Base-by-base conservation (phyloP, 768 basidiomycete genomes). In the Amanita thiersii region DNA sequence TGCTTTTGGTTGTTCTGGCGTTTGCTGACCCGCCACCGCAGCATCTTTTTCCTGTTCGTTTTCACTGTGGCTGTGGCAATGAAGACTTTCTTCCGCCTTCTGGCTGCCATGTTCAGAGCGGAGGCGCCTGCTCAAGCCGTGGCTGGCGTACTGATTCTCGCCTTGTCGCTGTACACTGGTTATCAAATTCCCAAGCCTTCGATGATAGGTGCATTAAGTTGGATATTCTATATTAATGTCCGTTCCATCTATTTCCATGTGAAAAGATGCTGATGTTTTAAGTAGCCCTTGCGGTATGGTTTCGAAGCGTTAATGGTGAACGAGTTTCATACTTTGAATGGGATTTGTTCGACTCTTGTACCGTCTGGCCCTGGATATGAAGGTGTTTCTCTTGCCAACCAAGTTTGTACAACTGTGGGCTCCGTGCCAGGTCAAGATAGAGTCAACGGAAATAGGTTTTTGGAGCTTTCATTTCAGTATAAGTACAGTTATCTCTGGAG, bases 261-360 rank as follows among this genome's bases (percentile, higher is more conserved):
- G 9, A 20, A 28, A 5, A 17, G 4, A 3, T 11, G 17, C 45
- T 48, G 30, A 33, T 31, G 6, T 41, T 20, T 39, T 25, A 3
- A 35, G 37, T 9, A 45, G 44, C 44, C 44, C 4, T 32, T 45
- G 12, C 44, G 44, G 17, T 45, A 45, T 18, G 81, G 75, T 0
- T 91, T 92, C 55, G 84, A 89, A 46, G 68, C 72, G 0, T 57
- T 91, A 30, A 68, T 93, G 55, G 68, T 75, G 15, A 93, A 91
- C 59, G 88, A 94, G 57, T 91, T 92, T 61, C 77, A 73, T 49
- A 79, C 74, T 0, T 60, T 85, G 5, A 58, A 82, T 15, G 86
- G 81, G 33, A 52, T 61, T 10, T 82, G 81, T 52, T 62, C 80
- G 18, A 56, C 64, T 29, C 61, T 85, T 10, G 75, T 80, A 0